phyloP scores from a whole-genome alignment of 768 basidiomycete species.

The Auricularia auricula-judae region DNA sequence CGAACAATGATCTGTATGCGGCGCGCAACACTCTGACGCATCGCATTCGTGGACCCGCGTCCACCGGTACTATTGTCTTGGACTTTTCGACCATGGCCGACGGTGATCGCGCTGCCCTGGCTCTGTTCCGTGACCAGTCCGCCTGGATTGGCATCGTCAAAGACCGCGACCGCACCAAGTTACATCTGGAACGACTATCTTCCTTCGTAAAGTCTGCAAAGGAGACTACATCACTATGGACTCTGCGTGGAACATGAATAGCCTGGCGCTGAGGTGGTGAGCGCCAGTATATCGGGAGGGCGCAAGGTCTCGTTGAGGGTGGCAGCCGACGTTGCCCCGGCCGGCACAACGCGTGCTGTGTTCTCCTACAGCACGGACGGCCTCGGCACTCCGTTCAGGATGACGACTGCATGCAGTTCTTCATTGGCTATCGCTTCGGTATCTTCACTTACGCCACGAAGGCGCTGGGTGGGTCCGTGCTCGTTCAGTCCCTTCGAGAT shows the following conservation, averaged over 20 bases:
- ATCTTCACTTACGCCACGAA: constrained; percentile 7
- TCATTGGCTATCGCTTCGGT: constrained; percentile 7
- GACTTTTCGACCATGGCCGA: constrained; percentile 3
- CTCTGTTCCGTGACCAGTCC: constrained; percentile 5
- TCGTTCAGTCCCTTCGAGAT: constrained; percentile 2
- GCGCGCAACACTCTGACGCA: constrained; percentile 8
- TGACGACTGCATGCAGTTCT: constrained; percentile 6
- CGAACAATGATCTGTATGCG: constrained; percentile 4
- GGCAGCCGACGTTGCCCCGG: constrained; percentile 1
- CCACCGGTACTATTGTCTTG: constrained; percentile 5
- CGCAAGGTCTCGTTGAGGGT: constrained; percentile 3
- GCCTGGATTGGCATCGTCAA: constrained; percentile 1
- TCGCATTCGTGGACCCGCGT: constrained; percentile 5
- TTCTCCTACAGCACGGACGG: constrained; percentile 8
- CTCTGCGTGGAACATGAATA: neutral
- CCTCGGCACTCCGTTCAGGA: constrained; percentile 2
- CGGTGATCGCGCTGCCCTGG: constrained; percentile 5
- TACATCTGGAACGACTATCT: no score
- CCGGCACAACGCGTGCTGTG: neutral
- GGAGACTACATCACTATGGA: neutral
- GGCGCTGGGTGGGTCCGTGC: constrained; percentile 5
- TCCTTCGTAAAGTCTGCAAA: neutral
- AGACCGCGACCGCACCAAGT: neutral
- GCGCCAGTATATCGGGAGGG: constrained; percentile 1
- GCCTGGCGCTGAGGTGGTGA: constrained; percentile 3